phyloP scores from a whole-genome alignment of 495 filamentous ascomycete species.

The Gamarada debralockiae region DNA sequence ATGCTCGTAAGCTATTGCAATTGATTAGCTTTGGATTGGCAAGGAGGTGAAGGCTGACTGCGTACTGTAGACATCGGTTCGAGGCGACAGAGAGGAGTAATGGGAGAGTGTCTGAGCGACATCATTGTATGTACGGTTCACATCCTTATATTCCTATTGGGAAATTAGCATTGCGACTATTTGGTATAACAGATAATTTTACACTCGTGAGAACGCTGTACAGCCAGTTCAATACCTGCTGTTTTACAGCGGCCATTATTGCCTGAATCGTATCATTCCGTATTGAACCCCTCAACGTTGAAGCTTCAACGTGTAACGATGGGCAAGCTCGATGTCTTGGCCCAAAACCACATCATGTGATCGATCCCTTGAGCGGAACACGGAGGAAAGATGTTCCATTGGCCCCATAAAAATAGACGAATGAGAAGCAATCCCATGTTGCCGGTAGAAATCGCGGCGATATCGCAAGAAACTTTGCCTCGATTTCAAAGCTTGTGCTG shows the following conservation, averaged over 20 bases:
- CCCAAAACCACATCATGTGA: background rate
- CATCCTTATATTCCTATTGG: constrained; percentile 85
- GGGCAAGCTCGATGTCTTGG: background rate
- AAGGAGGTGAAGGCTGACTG: background rate
- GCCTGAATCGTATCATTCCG: constrained; percentile 11
- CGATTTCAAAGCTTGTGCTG: background rate
- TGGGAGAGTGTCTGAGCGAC: constrained; percentile 77
- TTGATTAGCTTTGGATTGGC: constrained; percentile 4
- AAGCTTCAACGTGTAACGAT: background rate
- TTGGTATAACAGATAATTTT: constrained; percentile 20
- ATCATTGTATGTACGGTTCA: constrained; percentile 88
- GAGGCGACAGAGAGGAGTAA: constrained; percentile 80
- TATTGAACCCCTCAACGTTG: background rate
- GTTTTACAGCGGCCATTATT: constrained; percentile 72
- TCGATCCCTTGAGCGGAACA: background rate
- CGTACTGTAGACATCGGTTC: constrained; percentile 93
- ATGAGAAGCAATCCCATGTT: background rate
- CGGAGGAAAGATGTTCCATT: background rate
- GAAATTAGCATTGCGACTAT: constrained; percentile 6
- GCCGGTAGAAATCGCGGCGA: no score
- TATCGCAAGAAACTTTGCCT: background rate
- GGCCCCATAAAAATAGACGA: background rate
- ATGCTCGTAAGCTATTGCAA: constrained; percentile 72
- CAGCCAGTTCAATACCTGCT: constrained; percentile 90
- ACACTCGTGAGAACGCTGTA: constrained; percentile 86